Evolutionary conservation across 768 basidiomycete species (phyloP).

Genomic region (Boletus sp.): DNA sequence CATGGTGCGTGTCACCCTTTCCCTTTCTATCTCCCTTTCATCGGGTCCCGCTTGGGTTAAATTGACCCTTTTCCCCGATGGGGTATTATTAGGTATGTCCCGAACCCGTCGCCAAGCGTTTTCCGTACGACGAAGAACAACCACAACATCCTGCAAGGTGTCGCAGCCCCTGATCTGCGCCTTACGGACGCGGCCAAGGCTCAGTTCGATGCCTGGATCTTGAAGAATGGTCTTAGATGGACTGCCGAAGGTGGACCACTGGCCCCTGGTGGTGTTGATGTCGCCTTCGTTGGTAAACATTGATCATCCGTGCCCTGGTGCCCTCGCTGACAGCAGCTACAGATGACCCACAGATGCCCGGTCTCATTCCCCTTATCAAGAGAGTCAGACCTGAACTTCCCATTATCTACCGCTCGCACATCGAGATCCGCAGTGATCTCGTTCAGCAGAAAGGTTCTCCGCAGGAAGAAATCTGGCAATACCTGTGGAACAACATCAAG

Average conservation of each 20-base stretch:
- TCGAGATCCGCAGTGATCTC: conserved; percentile 88
- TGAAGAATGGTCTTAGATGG: conserved; percentile 88
- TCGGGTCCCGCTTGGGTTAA: background rate
- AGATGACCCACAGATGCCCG: conserved; percentile 94
- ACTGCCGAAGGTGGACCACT: conserved; percentile 82
- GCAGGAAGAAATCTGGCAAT: conserved; percentile 92
- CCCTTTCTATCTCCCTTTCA: conserved; percentile 1
- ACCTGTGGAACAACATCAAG: conserved; percentile 91
- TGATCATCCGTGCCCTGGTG: background rate
- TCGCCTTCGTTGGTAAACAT: conserved; percentile 79
- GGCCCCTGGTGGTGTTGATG: conserved; percentile 77
- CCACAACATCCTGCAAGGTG: conserved; percentile 94
- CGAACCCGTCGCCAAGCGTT: conserved; percentile 83
- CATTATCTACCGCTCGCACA: conserved; percentile 93
- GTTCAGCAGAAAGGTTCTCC: conserved; percentile 79
- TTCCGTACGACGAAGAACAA: conserved; percentile 96
- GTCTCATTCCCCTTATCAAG: conserved; percentile 89
- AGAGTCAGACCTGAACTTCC: conserved; percentile 81
- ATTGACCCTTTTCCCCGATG: conserved; percentile 4
- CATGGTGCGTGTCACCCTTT: conserved; percentile 57
- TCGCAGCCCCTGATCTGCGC: conserved; percentile 74
- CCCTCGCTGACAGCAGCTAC: conserved; percentile 16
- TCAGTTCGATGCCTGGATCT: conserved; percentile 83
- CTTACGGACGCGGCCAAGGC: conserved; percentile 78
- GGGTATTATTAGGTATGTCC: conserved; percentile 67